Evolutionary conservation across 352 stramenopile genomes (phyloP), one percentile per base, ranked within the genome.

Genomic region (Pythium folliculosum): DNA sequence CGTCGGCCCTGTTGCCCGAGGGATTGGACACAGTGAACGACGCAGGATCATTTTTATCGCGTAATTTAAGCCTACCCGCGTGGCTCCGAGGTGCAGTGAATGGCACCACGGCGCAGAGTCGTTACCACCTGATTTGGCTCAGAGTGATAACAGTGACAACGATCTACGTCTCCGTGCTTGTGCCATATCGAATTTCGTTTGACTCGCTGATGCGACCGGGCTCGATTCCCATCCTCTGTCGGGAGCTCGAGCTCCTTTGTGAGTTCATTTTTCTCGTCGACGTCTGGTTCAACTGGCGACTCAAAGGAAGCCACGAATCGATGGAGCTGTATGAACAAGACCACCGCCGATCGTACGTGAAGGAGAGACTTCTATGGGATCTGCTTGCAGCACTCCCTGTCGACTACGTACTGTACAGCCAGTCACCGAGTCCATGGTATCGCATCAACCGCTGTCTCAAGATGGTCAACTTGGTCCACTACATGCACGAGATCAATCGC

Each of bases 401-500:
- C 1, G 77, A 89, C 37, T 80, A 83, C 21, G 37, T 86, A 0
- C 12, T 86, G 0, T 80, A 75, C 1, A 76, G 66, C 17, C 55
- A 84, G 19, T 70, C 63, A 0, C 61, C 44, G 0, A 71, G 68
- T 21, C 70, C 76, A 7, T 71, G 80, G 43, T 83, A 73, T 51
- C 68, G 80, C 0, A 75, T 83, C 45, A 84, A 83, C 55, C 76
- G 77, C 0, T 86, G 77, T 47, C 17, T 84, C 12, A 88, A 88
- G 50, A 55, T 83, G 43, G 52, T 66, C 0, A 83, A 88, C 50
- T 60, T 86, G n/a, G 60, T 77, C 50, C 70, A 81, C 52, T 88
- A 88, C 57, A 80, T 87, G 72, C 69, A 74, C 23, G 82, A 91
- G 56, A 77, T 89, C 53, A 87, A 88, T 38, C 82, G 81, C 3